phyloP scores from a whole-genome alignment of 495 filamentous ascomycete genomes.

The Extremus antarcticus region DNA sequence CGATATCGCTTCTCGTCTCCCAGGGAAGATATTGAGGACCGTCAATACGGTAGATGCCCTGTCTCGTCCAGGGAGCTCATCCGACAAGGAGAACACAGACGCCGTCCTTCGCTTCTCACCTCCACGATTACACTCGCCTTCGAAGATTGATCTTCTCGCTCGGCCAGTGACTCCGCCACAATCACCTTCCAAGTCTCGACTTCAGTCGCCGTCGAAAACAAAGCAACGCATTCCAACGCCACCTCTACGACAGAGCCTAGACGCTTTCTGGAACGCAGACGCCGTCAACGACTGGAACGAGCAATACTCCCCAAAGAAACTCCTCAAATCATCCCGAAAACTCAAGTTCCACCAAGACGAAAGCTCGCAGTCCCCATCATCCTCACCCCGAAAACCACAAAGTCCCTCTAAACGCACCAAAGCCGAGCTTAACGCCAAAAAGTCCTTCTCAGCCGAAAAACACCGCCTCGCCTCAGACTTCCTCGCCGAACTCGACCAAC shows the following conservation, averaged over 20 bases:
- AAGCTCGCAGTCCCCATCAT: conserved; percentile 11
- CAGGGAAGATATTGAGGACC: neutral
- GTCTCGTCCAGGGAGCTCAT: conserved; percentile 21
- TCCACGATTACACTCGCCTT: conserved; percentile 22
- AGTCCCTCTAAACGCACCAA: conserved; percentile 31
- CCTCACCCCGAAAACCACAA: conserved; percentile 32
- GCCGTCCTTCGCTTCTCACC: conserved; percentile 22
- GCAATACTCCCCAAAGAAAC: conserved; percentile 53
- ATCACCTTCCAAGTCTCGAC: conserved; percentile 35
- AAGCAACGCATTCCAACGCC: conserved; percentile 39
- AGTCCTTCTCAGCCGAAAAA: conserved; percentile 58
- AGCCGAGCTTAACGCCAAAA: conserved; percentile 36
- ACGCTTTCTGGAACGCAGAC: conserved; percentile 72
- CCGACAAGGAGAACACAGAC: conserved; percentile 17
- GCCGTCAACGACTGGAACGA: conserved; percentile 75
- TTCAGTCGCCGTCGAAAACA: conserved; percentile 45
- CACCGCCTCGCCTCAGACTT: conserved; percentile 56
- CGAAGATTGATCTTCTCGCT: conserved; percentile 12
- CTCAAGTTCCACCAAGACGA: conserved; percentile 1
- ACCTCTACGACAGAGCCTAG: conserved; percentile 55
- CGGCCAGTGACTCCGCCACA: conserved; percentile 31
- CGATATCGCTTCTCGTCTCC: neutral
- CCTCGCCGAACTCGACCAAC: conserved; percentile 59
- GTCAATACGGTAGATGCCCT: neutral
- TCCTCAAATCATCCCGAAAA: conserved; percentile 33